phyloP scores from a whole-genome alignment of 202 grass and related monocot species.

The Carex sylvatica region DNA sequence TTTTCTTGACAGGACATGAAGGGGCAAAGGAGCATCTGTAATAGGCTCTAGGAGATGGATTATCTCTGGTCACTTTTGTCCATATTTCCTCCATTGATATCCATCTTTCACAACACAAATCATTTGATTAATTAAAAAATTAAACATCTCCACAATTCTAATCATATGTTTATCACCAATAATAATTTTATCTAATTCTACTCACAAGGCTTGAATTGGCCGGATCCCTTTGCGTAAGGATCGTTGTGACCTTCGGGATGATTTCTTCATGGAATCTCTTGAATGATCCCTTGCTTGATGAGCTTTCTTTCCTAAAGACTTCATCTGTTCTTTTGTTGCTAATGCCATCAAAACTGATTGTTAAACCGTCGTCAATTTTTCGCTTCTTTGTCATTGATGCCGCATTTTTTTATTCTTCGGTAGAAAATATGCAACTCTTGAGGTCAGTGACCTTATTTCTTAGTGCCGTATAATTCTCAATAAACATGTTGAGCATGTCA shows the following conservation, averaged over 20 bases:
- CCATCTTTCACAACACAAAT: conserved; percentile 16
- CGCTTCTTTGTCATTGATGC: conserved; percentile 36
- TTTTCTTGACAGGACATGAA: conserved; percentile 89
- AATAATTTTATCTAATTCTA: conserved; percentile 4
- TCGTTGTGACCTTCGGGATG: conserved; percentile 23
- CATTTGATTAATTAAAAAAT: not conserved
- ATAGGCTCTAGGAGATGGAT: conserved; percentile 58
- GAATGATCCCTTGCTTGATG: conserved; percentile 22
- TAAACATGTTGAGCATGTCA: conserved; percentile 37
- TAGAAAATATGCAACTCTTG: not conserved
- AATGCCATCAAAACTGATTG: not conserved
- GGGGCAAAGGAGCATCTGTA: conserved; percentile 73
- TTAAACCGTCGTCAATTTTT: conserved; percentile 22
- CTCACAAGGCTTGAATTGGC: conserved; percentile 44
- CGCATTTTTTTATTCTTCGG: not conserved
- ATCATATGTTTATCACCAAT: too few species aligned
- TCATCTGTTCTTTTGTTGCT: not conserved
- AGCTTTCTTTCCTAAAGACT: not conserved
- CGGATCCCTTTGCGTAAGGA: conserved; percentile 45
- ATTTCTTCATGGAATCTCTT: conserved; percentile 30
- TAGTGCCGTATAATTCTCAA: conserved; percentile 6
- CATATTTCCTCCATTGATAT: too few species aligned
- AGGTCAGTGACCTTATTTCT: not conserved
- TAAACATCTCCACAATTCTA: not conserved
- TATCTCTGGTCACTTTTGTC: conserved; percentile 46